phyloP scores from a whole-genome alignment of 1,284 basidiomycete genomes.

The Trichosporon coremiiforme region DNA sequence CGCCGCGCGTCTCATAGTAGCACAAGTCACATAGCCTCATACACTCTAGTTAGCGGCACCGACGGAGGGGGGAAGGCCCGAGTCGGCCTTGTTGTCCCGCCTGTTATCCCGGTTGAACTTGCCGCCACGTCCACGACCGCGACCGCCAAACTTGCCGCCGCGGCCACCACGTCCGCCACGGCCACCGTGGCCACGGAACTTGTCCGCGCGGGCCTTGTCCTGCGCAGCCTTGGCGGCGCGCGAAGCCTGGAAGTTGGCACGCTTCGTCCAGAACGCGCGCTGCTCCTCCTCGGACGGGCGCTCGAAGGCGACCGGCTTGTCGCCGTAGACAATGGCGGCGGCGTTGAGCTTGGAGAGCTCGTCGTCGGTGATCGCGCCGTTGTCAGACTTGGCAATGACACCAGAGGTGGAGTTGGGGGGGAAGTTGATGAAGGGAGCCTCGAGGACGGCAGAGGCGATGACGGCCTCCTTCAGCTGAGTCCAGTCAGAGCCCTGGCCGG shows the following conservation, averaged over 20 bases:
- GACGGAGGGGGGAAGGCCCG: constrained; percentile 40
- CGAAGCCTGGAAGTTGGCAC: constrained; percentile 62
- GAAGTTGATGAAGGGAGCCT: constrained; percentile 48
- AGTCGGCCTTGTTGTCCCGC: constrained; percentile 20
- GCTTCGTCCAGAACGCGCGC: constrained; percentile 74
- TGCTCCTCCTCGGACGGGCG: constrained; percentile 63
- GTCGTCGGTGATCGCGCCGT: constrained; percentile 57
- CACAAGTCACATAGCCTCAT: constrained; percentile 12
- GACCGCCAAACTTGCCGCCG: constrained; percentile 19
- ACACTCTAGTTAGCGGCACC: constrained; percentile 29
- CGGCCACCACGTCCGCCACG: constrained; percentile 39
- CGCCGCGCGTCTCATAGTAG: not conserved
- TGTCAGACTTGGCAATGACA: constrained; percentile 57
- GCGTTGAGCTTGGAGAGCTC: constrained; percentile 56
- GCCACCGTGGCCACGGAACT: constrained; percentile 39
- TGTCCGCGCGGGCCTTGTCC: constrained; percentile 36
- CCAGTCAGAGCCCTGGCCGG: constrained; percentile 57
- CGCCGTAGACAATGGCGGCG: constrained; percentile 56
- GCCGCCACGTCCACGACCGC: constrained; percentile 23
- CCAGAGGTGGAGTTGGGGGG: constrained; percentile 55
- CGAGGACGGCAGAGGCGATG: constrained; percentile 42
- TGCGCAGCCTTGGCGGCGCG: constrained; percentile 65
- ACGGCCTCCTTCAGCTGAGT: constrained; percentile 57
- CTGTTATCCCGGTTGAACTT: constrained; percentile 30
- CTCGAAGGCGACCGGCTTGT: constrained; percentile 47